phyloP scores from a whole-genome alignment of 2,329 filamentous ascomycete species.

The Trichoderma endophyticum region DNA sequence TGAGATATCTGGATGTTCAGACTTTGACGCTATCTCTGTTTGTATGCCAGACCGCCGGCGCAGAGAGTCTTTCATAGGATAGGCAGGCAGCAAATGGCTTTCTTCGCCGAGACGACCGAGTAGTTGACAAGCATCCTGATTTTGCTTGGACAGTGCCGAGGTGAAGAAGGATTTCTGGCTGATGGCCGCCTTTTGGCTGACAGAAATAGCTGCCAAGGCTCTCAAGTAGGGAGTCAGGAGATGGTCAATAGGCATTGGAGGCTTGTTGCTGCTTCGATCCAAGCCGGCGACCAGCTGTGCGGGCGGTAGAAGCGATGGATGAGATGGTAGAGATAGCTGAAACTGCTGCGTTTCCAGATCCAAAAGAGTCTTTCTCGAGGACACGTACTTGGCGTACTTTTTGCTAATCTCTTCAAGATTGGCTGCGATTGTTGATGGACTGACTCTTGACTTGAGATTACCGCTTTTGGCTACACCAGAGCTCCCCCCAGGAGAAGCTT shows the following conservation, averaged over 20 bases:
- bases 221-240: conserved; percentile 57
- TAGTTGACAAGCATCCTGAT: conserved; percentile 47
- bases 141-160: conserved; percentile 47
- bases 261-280: conserved; percentile 19
- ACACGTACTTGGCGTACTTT: conserved; percentile 54
- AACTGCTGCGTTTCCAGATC: conserved; percentile 35
- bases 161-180: conserved; percentile 58
- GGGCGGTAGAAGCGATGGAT: conserved; percentile 27
- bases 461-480: conserved; percentile 19
- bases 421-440: conserved; percentile 12
- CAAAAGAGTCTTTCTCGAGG: conserved; percentile 48
- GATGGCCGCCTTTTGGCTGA: conserved; percentile 55
- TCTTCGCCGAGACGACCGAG: conserved; percentile 58
- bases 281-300: conserved; percentile 19
- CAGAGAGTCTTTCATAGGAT: conserved; percentile 41
- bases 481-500: conserved; percentile 42
- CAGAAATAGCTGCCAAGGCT: conserved; percentile 49
- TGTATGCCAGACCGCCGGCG: conserved; percentile 41
- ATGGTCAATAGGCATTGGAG: conserved; percentile 32
- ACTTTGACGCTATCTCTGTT: conserved; percentile 39
- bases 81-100: conserved; percentile 56
- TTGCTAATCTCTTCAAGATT: conserved; percentile 48
- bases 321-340: conserved; percentile 30
- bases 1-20: conserved; percentile 40
- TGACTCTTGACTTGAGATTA: neutral